Evolutionary conservation across 768 basidiomycete genomes (phyloP).

Genomic region (Rhodosporidiobolus sp.): DNA sequence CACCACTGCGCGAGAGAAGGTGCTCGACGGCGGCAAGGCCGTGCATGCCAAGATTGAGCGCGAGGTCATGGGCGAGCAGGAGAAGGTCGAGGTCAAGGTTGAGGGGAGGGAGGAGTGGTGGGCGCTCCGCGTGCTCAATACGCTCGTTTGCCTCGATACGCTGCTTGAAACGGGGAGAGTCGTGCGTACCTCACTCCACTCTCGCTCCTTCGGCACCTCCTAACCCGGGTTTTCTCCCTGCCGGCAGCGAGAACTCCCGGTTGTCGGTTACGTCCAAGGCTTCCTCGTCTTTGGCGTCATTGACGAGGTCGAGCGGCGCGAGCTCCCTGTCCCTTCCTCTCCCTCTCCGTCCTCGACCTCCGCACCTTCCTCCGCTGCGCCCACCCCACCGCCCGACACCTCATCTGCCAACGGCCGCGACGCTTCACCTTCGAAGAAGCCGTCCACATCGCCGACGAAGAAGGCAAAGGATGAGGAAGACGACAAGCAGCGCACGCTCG

Average conservation of each 20-base stretch:
- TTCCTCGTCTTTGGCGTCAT: constrained; percentile 71
- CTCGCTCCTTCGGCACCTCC: constrained; percentile 17
- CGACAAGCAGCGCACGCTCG: constrained; percentile 51
- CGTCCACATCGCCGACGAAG: not conserved
- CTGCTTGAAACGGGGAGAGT: constrained; percentile 47
- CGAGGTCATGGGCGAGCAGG: constrained; percentile 59
- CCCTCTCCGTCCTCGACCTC: not conserved
- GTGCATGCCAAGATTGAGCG: constrained; percentile 75
- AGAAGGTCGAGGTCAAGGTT: constrained; percentile 58
- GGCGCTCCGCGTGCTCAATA: constrained; percentile 71
- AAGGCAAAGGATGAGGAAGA: constrained; percentile 28
- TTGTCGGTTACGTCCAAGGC: constrained; percentile 69
- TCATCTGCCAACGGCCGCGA: not conserved
- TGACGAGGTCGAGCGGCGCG: constrained; percentile 49
- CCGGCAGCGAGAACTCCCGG: constrained; percentile 70
- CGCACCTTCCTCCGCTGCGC: constrained; percentile 1
- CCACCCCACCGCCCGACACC: not conserved
- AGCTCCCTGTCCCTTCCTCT: constrained; percentile 47
- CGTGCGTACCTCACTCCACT: constrained; percentile 2
- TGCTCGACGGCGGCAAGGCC: constrained; percentile 62
- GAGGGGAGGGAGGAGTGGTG: constrained; percentile 66
- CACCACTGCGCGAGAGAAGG: constrained; percentile 55
- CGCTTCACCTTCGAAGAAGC: no score
- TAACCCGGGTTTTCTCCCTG: constrained; percentile 43
- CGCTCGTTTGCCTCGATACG: constrained; percentile 63